Evolutionary conservation across 176 grass and related monocot genomes (phyloP).

Genomic region (Dendrocalamus sinicus): DNA sequence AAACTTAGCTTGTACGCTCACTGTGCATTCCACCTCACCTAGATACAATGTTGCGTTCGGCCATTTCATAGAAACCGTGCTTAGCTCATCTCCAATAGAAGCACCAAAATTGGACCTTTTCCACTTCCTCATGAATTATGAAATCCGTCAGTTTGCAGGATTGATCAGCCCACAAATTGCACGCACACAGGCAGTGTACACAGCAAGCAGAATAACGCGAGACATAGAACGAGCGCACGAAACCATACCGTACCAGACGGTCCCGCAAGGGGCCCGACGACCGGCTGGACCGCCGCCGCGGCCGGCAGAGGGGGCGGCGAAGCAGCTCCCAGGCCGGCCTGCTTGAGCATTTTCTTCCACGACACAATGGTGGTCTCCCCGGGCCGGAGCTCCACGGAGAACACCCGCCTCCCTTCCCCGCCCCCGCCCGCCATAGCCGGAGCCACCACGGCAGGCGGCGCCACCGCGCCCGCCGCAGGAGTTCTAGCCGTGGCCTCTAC

Average conservation of each 20-base stretch:
- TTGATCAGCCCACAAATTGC: neutral
- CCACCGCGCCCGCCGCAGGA: neutral
- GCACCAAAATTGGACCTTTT: neutral
- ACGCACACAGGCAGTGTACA: neutral
- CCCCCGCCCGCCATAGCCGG: neutral
- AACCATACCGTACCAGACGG: slow-evolving; percentile 55
- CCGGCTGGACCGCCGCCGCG: neutral
- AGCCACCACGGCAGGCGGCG: neutral
- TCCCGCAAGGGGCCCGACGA: neutral
- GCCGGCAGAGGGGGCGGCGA: slow-evolving; percentile 14
- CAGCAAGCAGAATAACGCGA: neutral
- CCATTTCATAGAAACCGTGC: neutral
- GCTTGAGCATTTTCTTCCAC: slow-evolving; percentile 73
- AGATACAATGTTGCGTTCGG: neutral
- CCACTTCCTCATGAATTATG: neutral
- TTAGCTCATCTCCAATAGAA: slow-evolving; percentile 3
- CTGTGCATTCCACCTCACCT: neutral
- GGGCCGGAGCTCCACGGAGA: slow-evolving; percentile 61
- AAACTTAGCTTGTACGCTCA: neutral
- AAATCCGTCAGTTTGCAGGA: neutral
- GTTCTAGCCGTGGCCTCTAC: slow-evolving; percentile 16
- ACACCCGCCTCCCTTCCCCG: slow-evolving; percentile 41
- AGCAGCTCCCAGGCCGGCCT: slow-evolving; percentile 26
- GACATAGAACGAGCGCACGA: neutral
- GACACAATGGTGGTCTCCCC: slow-evolving; percentile 88